Evolutionary conservation across 2,329 filamentous ascomycete genomes (phyloP).

Genomic region (Aspergillaceae sp.): DNA sequence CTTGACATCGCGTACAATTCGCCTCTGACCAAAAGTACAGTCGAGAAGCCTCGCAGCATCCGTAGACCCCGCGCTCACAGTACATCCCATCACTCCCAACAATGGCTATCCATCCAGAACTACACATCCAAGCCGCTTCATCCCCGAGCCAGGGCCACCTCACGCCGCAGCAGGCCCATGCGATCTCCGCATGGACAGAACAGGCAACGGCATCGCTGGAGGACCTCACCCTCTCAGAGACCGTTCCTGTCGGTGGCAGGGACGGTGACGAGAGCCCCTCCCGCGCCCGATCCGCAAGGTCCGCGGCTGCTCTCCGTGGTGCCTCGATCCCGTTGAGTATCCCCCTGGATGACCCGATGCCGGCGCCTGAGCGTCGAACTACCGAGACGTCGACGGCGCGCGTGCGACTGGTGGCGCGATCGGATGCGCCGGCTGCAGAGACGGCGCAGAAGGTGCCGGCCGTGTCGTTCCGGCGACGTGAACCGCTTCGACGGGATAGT

Average conservation of each 20-base stretch:
- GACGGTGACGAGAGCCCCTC: slow-evolving; percentile 43
- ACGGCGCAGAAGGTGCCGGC: slow-evolving; percentile 14
- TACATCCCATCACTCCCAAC: background rate
- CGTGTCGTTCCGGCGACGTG: slow-evolving; percentile 44
- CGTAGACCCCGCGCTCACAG: too few species aligned
- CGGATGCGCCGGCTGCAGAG: background rate
- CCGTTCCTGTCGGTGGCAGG: slow-evolving; percentile 7
- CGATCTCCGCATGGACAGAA: slow-evolving; percentile 61
- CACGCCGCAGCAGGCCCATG: slow-evolving; percentile 38
- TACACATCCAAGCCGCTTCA: slow-evolving; percentile 15
- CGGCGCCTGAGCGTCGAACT: slow-evolving; percentile 15
- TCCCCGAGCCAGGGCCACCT: slow-evolving; percentile 15
- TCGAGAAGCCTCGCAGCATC: too few species aligned
- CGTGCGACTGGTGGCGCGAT: slow-evolving; percentile 14
- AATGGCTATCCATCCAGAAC: slow-evolving; percentile 38
- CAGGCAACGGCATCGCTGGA: slow-evolving; percentile 33
- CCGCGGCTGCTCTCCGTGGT: slow-evolving; percentile 29
- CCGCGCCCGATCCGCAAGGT: slow-evolving; percentile 33
- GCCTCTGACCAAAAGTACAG: too few species aligned
- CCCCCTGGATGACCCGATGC: slow-evolving; percentile 56
- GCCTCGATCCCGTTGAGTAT: slow-evolving; percentile 61
- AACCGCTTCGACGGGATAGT: slow-evolving; percentile 52
- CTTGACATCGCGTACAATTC: too few species aligned
- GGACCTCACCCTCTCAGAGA: slow-evolving; percentile 25
- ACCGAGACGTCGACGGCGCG: slow-evolving; percentile 18